Percentiles rank a stretch among this genome's conserved stretches.
Evolutionary conservation across 495 filamentous ascomycete genomes (phyloP).

Genomic region (Penicillium waksmanii): DNA sequence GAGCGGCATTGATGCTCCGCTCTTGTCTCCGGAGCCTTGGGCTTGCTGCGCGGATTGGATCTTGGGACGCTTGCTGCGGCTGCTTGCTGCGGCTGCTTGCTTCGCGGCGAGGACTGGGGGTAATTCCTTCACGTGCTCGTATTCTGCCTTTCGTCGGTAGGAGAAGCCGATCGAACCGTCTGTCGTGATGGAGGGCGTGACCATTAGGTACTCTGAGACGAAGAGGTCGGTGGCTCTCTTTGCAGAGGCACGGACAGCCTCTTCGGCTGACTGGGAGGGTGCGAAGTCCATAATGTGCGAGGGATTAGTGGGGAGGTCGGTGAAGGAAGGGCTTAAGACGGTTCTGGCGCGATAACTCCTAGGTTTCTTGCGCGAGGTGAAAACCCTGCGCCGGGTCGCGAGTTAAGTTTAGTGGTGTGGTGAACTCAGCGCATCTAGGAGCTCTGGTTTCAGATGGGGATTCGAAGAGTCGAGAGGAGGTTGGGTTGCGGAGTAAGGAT

Average conservation of each 20-base stretch:
- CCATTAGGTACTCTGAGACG: conserved; percentile 58
- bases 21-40: conserved; percentile 32
- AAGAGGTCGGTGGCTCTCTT: conserved; percentile 73
- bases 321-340: conserved; percentile 4
- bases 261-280: conserved; percentile 40
- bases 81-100: conserved; percentile 66
- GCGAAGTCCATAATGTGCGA: conserved; percentile 37
- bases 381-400: conserved; percentile 19
- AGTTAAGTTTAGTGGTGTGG: not conserved
- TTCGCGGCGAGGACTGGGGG: conserved; percentile 87
- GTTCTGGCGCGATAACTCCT: conserved; percentile 11
- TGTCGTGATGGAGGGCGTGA: conserved; percentile 46
- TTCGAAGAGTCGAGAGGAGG: not conserved
- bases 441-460: not conserved
- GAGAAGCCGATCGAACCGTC: conserved; percentile 55
- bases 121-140: conserved; percentile 77
- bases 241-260: conserved; percentile 59
- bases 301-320: conserved; percentile 1
- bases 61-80: conserved; percentile 60
- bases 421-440: conserved; percentile 3
- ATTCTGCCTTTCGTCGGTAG: conserved; percentile 73
- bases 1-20: conserved; percentile 48
- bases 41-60: conserved; percentile 32
- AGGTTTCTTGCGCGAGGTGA: conserved; percentile 19
- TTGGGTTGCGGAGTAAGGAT: not conserved